Percentiles rank a stretch among this genome's conserved stretches.
phyloP scores from a whole-genome alignment of 768 basidiomycete genomes.

The Calocybe cyanea region DNA sequence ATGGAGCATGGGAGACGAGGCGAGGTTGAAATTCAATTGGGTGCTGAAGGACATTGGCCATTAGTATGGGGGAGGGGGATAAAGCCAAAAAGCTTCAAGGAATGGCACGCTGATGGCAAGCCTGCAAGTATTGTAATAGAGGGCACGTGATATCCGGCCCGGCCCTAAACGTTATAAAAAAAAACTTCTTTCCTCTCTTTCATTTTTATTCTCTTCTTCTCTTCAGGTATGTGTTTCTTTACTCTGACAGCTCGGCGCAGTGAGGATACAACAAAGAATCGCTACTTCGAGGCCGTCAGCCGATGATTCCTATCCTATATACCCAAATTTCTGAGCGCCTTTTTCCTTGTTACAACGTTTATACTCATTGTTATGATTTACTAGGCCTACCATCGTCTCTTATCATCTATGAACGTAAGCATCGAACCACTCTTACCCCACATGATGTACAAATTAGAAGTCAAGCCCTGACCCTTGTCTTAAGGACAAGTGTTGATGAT shows the following conservation, averaged over 20 bases:
- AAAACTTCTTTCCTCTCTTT: slow-evolving; percentile 16
- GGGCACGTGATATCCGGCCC: slow-evolving; percentile 21
- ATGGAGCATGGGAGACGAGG: slow-evolving; percentile 55
- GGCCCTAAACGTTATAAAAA: slow-evolving; percentile 32
- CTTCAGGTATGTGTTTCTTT: slow-evolving; percentile 27
- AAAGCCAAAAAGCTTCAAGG: slow-evolving; percentile 26
- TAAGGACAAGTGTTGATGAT: slow-evolving; percentile 71
- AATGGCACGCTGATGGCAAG: slow-evolving; percentile 7
- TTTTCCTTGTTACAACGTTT: slow-evolving; percentile 11
- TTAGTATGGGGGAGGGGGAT: no score
- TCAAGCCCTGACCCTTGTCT: slow-evolving; percentile 84
- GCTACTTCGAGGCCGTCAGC: slow-evolving; percentile 79
- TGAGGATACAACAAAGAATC: slow-evolving; percentile 76
- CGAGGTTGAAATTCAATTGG: slow-evolving; percentile 62
- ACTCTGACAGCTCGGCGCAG: slow-evolving; percentile 20
- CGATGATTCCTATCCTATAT: slow-evolving; percentile 67
- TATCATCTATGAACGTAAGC: neutral
- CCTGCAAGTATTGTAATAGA: neutral
- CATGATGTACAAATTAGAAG: slow-evolving; percentile 78
- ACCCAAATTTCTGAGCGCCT: slow-evolving; percentile 88
- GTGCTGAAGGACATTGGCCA: slow-evolving; percentile 71
- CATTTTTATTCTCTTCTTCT: slow-evolving; percentile 11
- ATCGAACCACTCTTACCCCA: slow-evolving; percentile 19
- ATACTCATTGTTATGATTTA: slow-evolving; percentile 10
- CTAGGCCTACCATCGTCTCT: no score